phyloP scores from a whole-genome alignment of 192 early-diverging fungal species.

The Diversispora epigaea region DNA sequence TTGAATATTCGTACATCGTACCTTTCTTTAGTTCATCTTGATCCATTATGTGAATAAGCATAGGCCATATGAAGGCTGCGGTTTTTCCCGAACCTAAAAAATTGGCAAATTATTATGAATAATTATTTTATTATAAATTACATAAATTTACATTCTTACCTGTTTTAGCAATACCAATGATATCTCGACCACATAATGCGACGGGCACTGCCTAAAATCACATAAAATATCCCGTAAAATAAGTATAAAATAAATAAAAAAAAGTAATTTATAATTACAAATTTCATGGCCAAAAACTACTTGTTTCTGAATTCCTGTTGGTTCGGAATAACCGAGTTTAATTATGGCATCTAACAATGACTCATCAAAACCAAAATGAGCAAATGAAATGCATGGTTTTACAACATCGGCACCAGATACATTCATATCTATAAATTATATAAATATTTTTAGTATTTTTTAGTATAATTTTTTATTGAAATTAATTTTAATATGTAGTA shows the following conservation, averaged over 20 bases:
- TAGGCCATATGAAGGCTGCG: slow-evolving; percentile 78
- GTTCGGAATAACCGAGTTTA: slow-evolving; percentile 65
- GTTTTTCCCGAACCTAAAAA: slow-evolving; percentile 74
- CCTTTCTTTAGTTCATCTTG: slow-evolving; percentile 64
- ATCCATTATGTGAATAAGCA: slow-evolving; percentile 86
- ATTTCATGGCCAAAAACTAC: slow-evolving; percentile 4
- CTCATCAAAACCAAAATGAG: slow-evolving; percentile 81
- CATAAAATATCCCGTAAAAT: not conserved
- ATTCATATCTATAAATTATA: slow-evolving; percentile 50
- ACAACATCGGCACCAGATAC: slow-evolving; percentile 64
- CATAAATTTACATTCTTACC: slow-evolving; percentile 34
- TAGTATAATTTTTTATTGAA: not conserved
- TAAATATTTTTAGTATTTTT: not conserved
- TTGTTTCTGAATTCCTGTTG: slow-evolving; percentile 77
- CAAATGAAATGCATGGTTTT: slow-evolving; percentile 80
- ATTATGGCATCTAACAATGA: slow-evolving; percentile 60
- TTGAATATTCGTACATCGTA: not conserved
- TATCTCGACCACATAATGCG: slow-evolving; percentile 74
- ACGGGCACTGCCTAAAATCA: slow-evolving; percentile 62
- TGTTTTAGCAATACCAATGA: slow-evolving; percentile 84
- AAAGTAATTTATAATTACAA: not conserved
- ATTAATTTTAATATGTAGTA: not conserved
- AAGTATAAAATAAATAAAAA: not conserved
- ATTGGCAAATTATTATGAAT: not conserved
- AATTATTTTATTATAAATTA: not conserved